A percentile compares a stretch with the other conserved stretches of the same genome.
phyloP scores from a whole-genome alignment of 2,329 filamentous ascomycete genomes.

The Arthroderma sp. region DNA sequence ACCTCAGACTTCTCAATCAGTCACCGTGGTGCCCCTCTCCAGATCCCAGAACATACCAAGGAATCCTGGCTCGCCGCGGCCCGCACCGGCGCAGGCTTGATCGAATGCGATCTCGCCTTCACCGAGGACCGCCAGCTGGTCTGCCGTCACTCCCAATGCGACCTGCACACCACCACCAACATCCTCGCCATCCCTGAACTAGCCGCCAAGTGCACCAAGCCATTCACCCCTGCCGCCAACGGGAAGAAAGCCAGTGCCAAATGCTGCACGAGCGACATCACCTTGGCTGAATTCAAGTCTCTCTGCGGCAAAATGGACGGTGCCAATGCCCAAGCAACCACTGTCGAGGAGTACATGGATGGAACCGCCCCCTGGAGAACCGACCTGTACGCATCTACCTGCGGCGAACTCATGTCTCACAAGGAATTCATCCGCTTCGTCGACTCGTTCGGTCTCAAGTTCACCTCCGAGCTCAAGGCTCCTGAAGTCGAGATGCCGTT shows the following conservation, averaged over 20 bases:
- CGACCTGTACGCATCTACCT: slow-evolving; percentile 44
- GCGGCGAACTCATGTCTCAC: slow-evolving; percentile 48
- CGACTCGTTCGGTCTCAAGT: slow-evolving; percentile 46
- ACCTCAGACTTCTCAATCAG: slow-evolving; percentile 46
- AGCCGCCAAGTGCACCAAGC: slow-evolving; percentile 49
- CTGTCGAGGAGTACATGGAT: slow-evolving; percentile 42
- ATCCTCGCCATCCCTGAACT: slow-evolving; percentile 50
- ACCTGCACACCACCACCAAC: slow-evolving; percentile 56
- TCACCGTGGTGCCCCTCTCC: slow-evolving; percentile 49
- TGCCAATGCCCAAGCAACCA: slow-evolving; percentile 45
- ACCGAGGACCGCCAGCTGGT: slow-evolving; percentile 53
- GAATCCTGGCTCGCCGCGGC: slow-evolving; percentile 48
- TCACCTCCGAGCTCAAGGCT: slow-evolving; percentile 55
- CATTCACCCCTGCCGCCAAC: slow-evolving; percentile 44
- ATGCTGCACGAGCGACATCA: slow-evolving; percentile 62
- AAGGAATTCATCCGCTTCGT: slow-evolving; percentile 50
- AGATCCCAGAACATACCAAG: slow-evolving; percentile 51
- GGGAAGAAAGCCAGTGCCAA: slow-evolving; percentile 44
- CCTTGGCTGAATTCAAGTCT: slow-evolving; percentile 51
- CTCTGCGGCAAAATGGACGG: slow-evolving; percentile 62
- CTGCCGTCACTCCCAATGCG: slow-evolving; percentile 54
- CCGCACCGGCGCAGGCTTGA: slow-evolving; percentile 53
- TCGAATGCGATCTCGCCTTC: slow-evolving; percentile 57
- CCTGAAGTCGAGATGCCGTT: slow-evolving; percentile 61
- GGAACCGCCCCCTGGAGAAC: slow-evolving; percentile 51